A percentile compares a stretch with the other conserved stretches of the same genome.
Conservation (phyloP, 345 rosid species). For the Eucalyptus polybractea region DNA sequence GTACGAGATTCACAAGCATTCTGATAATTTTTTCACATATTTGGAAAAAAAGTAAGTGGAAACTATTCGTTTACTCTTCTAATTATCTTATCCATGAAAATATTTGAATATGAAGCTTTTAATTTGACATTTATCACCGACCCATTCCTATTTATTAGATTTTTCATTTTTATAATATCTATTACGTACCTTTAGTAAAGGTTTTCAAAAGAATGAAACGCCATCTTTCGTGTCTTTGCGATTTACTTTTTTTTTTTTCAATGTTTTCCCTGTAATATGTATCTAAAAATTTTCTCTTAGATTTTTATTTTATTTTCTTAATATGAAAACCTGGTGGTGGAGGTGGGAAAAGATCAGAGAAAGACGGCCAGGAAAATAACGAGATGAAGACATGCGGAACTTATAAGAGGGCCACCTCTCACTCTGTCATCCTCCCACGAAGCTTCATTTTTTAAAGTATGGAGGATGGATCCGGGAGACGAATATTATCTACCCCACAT, state of each 20-base stretch:
- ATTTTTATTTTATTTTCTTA: too few relatives aligned
- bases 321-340: neutral
- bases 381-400: neutral
- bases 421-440: neutral
- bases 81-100: neutral
- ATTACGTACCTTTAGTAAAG: neutral
- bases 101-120: neutral
- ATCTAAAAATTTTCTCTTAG: neutral
- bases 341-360: neutral
- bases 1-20: too few relatives aligned
- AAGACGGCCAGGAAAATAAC: neutral
- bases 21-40: too few relatives aligned
- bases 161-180: neutral
- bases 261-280: too few relatives aligned
- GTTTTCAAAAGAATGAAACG: too few relatives aligned
- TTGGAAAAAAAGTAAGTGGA: too few relatives aligned
- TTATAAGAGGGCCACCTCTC: neutral
- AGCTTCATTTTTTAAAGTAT: neutral
- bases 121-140: neutral
- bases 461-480: too few relatives aligned
- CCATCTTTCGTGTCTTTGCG: neutral
- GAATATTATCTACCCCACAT: too few relatives aligned
- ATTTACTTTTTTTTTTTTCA: neutral
- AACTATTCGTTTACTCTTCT: neutral
- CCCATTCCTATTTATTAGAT: neutral